Percentiles rank a stretch among this genome's conserved stretches.
These are phyloP conservation scores for Hymenochaete sp. DNA, from an alignment of 1,284 basidiomycete species.

Conservation along the genomic window DNA sequence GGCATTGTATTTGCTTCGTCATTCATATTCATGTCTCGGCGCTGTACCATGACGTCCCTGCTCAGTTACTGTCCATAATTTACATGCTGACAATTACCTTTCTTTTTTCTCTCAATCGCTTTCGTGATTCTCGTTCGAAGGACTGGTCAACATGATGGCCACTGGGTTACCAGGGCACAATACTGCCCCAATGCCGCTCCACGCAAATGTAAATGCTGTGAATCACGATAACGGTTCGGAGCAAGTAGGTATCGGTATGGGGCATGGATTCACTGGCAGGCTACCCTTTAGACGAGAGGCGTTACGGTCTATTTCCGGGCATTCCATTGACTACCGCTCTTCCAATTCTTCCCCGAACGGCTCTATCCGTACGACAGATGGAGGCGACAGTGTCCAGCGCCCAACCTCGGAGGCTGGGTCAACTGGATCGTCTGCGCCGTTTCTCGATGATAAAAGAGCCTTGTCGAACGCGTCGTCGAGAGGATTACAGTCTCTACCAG, in stretches of 20 bases:
- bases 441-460: conserved; percentile 14
- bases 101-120: too few relatives aligned
- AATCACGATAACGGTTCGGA: conserved; percentile 43
- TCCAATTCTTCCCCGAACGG: conserved; percentile 57
- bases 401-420: neutral
- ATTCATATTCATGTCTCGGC: too few relatives aligned
- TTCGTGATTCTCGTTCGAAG: too few relatives aligned
- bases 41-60: too few relatives aligned
- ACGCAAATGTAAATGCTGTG: conserved; percentile 55
- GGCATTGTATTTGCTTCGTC: too few relatives aligned
- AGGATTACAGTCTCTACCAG: conserved; percentile 2
- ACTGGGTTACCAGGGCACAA: conserved; percentile 68
- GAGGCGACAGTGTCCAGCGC: conserved; percentile 11
- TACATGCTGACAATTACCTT: too few relatives aligned
- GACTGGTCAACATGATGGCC: conserved; percentile 52
- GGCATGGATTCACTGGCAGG: conserved; percentile 36
- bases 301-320: conserved; percentile 45
- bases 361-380: conserved; percentile 14
- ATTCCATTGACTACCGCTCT: conserved; percentile 55
- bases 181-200: conserved; percentile 74
- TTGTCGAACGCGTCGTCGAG: neutral
- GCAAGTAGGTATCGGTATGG: conserved; percentile 34
- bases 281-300: conserved; percentile 40
- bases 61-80: too few relatives aligned
- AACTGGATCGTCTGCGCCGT: conserved; percentile 11